Conservation (phyloP, 768 basidiomycete genomes). For the Psilocybe sp. region DNA sequence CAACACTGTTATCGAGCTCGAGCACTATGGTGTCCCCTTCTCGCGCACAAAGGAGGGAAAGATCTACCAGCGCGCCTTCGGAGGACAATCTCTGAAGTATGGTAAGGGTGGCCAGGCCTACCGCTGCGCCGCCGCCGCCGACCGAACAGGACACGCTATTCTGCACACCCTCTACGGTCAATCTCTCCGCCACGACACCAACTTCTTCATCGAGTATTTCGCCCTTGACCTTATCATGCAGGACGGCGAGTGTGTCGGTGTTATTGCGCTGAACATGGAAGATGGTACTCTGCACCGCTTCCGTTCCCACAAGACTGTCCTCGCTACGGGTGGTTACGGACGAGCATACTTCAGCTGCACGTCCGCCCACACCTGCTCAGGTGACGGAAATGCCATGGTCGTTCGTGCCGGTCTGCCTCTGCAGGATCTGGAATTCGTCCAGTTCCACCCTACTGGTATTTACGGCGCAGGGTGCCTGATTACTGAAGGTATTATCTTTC, state of each 20-base stretch:
- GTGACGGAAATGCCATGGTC: constrained; percentile 99
- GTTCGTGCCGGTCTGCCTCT: constrained; percentile 93
- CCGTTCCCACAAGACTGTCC: constrained; percentile 96
- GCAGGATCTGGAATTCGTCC: constrained; percentile 98
- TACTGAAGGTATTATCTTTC: constrained; percentile 73
- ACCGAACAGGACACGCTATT: constrained; percentile 97
- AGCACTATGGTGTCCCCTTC: constrained; percentile 98
- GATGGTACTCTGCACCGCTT: constrained; percentile 99
- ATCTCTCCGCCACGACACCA: constrained; percentile 97
- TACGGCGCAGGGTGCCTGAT: constrained; percentile 99
- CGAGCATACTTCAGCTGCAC: constrained; percentile 99
- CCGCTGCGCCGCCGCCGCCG: constrained; percentile 97
- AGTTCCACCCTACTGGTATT: constrained; percentile 99
- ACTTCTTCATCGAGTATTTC: constrained; percentile 99
- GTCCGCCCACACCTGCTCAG: constrained; percentile 97
- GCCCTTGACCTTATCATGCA: constrained; percentile 99
- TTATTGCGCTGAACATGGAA: constrained; percentile 99
- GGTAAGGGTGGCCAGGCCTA: constrained; percentile 99
- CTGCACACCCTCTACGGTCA: constrained; percentile 99
- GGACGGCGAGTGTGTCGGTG: constrained; percentile 98
- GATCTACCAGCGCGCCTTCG: constrained; percentile 99
- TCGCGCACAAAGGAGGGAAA: constrained; percentile 98
- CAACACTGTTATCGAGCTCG: constrained; percentile 92
- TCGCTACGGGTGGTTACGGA: constrained; percentile 98
- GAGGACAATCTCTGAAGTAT: constrained; percentile 94